phyloP scores from a whole-genome alignment of 2,329 filamentous ascomycete genomes.

The Hypoxylon sp. region DNA sequence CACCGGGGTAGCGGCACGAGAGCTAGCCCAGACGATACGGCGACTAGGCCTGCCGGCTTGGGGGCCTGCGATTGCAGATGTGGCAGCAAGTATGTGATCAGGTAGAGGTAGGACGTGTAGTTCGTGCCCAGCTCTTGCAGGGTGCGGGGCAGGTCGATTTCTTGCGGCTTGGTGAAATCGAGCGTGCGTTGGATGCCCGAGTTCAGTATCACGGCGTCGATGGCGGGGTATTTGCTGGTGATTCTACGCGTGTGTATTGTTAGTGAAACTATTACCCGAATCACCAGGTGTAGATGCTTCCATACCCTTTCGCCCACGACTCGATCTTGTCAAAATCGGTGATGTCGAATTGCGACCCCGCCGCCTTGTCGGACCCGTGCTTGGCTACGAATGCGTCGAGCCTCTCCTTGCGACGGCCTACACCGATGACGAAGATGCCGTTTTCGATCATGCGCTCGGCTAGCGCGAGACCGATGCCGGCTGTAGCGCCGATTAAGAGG shows the following conservation, averaged over 20 bases:
- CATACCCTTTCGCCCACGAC: constrained; percentile 52
- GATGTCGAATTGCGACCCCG: constrained; percentile 55
- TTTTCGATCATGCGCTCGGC: constrained; percentile 51
- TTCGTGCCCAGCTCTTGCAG: constrained; percentile 57
- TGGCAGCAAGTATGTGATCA: constrained; percentile 57
- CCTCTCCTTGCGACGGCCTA: constrained; percentile 62
- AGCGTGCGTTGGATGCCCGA: constrained; percentile 61
- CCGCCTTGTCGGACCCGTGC: constrained; percentile 55
- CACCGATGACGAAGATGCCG: constrained; percentile 62
- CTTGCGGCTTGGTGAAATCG: constrained; percentile 55
- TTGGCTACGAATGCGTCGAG: constrained; percentile 59
- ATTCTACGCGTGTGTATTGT: constrained; percentile 46
- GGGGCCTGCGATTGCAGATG: constrained; percentile 47
- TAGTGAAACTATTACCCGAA: too few species aligned
- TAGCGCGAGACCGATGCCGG: constrained; percentile 43
- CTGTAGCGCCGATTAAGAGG: constrained; percentile 43
- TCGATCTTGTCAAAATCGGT: constrained; percentile 51
- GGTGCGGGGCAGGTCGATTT: constrained; percentile 49
- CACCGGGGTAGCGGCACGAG: constrained; percentile 57
- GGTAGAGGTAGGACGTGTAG: constrained; percentile 55
- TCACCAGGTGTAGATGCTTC: too few species aligned
- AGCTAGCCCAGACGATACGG: constrained; percentile 55
- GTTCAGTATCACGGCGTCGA: constrained; percentile 67
- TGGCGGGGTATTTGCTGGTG: constrained; percentile 52
- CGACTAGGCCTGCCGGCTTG: constrained; percentile 43